Evolutionary conservation across 208 protist genomes (phyloP), one percentile per base, ranked within the genome.

Genomic region (Leishmania arabica): DNA sequence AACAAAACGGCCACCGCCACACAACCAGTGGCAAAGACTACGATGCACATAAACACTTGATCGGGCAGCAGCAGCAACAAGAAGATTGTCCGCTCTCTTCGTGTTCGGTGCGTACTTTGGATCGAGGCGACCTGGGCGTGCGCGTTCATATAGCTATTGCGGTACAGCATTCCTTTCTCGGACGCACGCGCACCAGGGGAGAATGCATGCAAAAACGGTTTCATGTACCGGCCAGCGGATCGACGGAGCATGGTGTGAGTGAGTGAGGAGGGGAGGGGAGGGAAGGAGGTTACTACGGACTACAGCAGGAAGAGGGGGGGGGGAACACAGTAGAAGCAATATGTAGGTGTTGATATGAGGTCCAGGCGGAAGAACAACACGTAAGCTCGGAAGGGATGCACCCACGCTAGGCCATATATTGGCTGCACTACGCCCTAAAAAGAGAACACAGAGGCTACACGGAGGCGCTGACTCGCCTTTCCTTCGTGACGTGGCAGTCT

Each of bases 161-260:
- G 95, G 86, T 97, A 97, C 54, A 97, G 78, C 88, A 95, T 93
- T 15, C 95, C 95, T 80, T 95, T 95, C 78, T 97, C 92, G 3
- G 95, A 94, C 17, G 95, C 58, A 58, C 91, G 85, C 9, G 72
- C 85, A n/a, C 93, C 95, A 31, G 93, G 93, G 27, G 92, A 94
- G 80, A 97, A 94, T 70, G 91, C 90, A 82, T 97, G 95, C 17
- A 96, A 82, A 78, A 87, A 96, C 49, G 95, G 95, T 84, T 95
- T 95, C 17, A 96, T 95, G 72, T 74, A 70, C 54, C 75, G 81
- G 5, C 24, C 31, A 34, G 77, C 51, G 13, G 92, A 90, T 53
- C 68, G 82, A 56, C 91, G 89, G 71, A 97, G 75, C 95, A 97
- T 95, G 51, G 45, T 19, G 68, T 53, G 27, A 45, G 66, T 72